A percentile compares a stretch with the other conserved stretches of the same genome.
These are phyloP conservation scores for Fusarium protoensiforme DNA, from an alignment of 2,329 filamentous ascomycete species.

Conservation along the genomic window DNA sequence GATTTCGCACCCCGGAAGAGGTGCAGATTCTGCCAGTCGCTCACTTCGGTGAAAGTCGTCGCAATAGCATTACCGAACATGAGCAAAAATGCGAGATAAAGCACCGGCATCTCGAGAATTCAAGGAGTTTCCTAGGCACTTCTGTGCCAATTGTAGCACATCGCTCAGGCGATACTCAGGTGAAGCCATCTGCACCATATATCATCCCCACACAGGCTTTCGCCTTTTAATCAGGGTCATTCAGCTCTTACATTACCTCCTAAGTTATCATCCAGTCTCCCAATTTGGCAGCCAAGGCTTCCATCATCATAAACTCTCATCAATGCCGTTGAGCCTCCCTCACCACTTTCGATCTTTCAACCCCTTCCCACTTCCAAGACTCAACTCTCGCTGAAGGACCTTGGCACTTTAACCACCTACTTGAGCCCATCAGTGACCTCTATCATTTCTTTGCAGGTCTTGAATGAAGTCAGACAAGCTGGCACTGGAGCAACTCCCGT, in stretches of 20 bases:
- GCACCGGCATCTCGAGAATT: neutral
- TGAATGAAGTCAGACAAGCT: too few relatives aligned
- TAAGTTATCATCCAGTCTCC: neutral
- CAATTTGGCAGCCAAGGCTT: neutral
- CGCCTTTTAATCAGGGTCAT: neutral
- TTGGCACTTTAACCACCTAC: neutral
- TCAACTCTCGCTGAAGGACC: neutral
- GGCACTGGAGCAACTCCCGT: fast-evolving
- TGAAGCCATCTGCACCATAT: neutral
- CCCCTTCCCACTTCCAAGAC: neutral
- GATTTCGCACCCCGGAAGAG: neutral
- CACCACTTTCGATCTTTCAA: neutral
- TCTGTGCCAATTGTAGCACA: neutral
- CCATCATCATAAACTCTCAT: neutral
- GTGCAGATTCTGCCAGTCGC: neutral
- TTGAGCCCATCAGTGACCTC: too few relatives aligned
- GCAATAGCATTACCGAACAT: neutral
- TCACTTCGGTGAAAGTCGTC: neutral
- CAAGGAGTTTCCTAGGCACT: neutral
- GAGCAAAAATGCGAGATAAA: neutral
- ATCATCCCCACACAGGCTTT: neutral
- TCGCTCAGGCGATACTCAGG: neutral
- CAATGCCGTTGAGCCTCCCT: neutral
- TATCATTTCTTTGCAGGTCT: neutral
- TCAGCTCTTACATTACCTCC: neutral